Conservation (phyloP, 2,329 filamentous ascomycete genomes). For the Claviceps spartinae region DNA sequence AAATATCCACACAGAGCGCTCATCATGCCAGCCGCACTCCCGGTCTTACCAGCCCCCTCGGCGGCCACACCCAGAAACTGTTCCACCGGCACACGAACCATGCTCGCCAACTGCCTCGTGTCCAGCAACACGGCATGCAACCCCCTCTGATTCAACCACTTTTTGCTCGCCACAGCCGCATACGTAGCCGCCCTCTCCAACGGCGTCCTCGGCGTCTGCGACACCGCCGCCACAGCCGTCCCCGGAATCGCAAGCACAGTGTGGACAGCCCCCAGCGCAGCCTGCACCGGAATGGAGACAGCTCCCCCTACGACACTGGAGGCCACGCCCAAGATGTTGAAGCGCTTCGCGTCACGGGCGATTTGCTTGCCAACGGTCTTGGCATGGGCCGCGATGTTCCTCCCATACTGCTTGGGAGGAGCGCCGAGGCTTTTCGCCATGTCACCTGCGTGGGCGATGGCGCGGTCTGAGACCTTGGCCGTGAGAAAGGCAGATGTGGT, state of each 20-base stretch:
- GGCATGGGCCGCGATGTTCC: constrained; percentile 22
- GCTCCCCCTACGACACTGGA: constrained; percentile 21
- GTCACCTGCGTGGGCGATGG: constrained; percentile 29
- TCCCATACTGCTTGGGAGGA: constrained; percentile 23
- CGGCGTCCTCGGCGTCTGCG: constrained; percentile 26
- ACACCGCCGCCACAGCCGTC: constrained; percentile 18
- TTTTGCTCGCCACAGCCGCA: constrained; percentile 25
- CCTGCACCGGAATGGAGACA: constrained; percentile 25
- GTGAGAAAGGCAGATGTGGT: constrained; percentile 33
- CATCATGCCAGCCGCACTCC: constrained; percentile 11
- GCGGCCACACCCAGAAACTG: constrained; percentile 26
- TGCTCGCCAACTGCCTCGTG: constrained; percentile 16
- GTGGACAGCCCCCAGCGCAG: constrained; percentile 23
- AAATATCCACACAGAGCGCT: constrained; percentile 15
- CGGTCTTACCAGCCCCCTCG: constrained; percentile 7
- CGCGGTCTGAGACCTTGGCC: constrained; percentile 29
- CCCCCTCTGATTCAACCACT: constrained; percentile 28
- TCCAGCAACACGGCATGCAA: constrained; percentile 24
- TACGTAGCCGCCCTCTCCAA: constrained; percentile 28
- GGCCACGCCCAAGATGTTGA: constrained; percentile 27
- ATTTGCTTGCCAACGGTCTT: constrained; percentile 24
- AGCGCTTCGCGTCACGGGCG: constrained; percentile 21
- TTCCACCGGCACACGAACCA: constrained; percentile 18
- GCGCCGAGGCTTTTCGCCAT: constrained; percentile 22
- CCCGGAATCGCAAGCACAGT: constrained; percentile 22